Percentiles rank a stretch among this genome's conserved stretches.
Conservation (phyloP, 345 rosid species). For the Syzygium oleosum region DNA sequence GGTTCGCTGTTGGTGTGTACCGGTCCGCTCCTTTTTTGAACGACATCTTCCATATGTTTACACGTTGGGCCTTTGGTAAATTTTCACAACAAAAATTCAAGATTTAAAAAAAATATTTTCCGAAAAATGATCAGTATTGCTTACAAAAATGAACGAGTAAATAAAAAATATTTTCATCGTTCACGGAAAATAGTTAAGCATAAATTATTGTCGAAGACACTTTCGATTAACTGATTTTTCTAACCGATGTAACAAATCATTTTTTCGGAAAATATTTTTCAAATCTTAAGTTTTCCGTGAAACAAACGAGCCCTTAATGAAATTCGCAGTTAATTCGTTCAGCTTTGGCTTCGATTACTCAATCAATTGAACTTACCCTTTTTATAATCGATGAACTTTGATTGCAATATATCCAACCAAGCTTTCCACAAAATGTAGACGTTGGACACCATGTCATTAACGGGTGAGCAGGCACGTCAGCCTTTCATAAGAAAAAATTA, state of each 20-base stretch:
- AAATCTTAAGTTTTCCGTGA: not conserved
- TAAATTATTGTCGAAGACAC: not conserved
- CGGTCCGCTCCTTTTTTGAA: not conserved
- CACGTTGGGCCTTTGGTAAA: not conserved
- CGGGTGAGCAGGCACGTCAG: not conserved
- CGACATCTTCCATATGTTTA: not conserved
- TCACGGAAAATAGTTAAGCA: rapidly evolving
- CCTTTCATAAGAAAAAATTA: not conserved
- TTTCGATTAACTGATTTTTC: not conserved
- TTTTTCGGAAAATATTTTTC: not conserved
- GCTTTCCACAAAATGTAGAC: not conserved
- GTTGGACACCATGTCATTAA: not conserved
- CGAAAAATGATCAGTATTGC: not conserved
- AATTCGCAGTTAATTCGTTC: not conserved
- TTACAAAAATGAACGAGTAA: not conserved
- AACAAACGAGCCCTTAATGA: rapidly evolving
- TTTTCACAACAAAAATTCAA: not conserved
- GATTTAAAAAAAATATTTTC: not conserved
- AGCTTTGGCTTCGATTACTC: not conserved
- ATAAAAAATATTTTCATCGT: rapidly evolving
- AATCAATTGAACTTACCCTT: not conserved
- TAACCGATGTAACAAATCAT: not conserved
- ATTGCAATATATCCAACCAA: not conserved
- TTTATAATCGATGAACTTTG: not conserved
- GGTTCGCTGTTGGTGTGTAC: not conserved